Conservation (phyloP, 768 basidiomycete genomes). For the Phylloporus rhodoxanthus region DNA sequence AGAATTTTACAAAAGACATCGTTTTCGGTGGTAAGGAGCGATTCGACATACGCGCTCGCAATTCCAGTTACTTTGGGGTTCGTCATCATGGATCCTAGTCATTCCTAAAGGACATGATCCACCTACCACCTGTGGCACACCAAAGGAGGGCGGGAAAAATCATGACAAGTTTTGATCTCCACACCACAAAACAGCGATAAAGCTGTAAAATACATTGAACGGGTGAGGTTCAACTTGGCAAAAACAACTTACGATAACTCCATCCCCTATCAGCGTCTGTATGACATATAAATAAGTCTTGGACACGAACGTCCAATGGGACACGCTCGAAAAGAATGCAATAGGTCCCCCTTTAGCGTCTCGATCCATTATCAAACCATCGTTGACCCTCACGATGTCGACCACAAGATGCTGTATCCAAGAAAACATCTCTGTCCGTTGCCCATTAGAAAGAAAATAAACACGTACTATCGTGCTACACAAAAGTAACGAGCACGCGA, state of each 20-base stretch:
- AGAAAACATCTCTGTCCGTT: neutral
- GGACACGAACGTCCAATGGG: constrained; percentile 10
- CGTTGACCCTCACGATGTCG: constrained; percentile 16
- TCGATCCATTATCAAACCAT: constrained; percentile 22
- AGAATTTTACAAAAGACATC: constrained; percentile 2
- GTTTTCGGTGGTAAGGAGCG: neutral
- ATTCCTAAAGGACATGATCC: neutral
- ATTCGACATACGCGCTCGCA: neutral
- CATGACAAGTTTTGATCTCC: constrained; percentile 5
- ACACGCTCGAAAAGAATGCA: constrained; percentile 18
- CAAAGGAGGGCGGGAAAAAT: constrained; percentile 8
- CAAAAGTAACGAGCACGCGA: constrained; percentile 19
- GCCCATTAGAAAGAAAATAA: neutral
- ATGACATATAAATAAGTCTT: neutral
- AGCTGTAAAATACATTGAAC: neutral
- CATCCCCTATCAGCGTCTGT: constrained; percentile 8
- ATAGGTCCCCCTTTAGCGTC: constrained; percentile 21
- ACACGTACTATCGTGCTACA: constrained; percentile 23
- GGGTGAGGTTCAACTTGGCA: neutral
- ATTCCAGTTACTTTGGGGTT: constrained; percentile 6
- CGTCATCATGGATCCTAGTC: neutral
- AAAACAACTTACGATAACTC: constrained; percentile 5
- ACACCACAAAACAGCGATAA: constrained; percentile 10
- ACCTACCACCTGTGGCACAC: constrained; percentile 1
- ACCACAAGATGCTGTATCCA: constrained; percentile 19